Evolutionary conservation across 805 yeast species (phyloP).

Genomic region (Saccharomycopsis babjevae): DNA sequence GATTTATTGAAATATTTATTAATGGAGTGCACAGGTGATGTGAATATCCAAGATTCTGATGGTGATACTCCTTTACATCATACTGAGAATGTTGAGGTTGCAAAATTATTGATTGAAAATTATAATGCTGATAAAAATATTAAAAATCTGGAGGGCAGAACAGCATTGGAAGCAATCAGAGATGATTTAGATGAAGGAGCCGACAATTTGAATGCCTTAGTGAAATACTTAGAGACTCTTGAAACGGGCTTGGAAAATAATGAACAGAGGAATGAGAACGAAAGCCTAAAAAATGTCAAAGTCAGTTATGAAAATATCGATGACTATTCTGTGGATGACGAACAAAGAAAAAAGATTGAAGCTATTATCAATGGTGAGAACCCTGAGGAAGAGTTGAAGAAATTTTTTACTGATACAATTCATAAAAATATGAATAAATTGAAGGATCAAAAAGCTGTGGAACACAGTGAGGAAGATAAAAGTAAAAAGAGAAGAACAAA

Average conservation of each 20-base stretch:
- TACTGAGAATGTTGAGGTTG: slow-evolving; percentile 61
- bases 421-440: slow-evolving; percentile 27
- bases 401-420: slow-evolving; percentile 56
- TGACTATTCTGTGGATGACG: slow-evolving; percentile 29
- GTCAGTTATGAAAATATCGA: slow-evolving; percentile 5
- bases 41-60: slow-evolving; percentile 74
- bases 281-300: slow-evolving; percentile 12
- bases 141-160: slow-evolving; percentile 64
- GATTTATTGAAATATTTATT: slow-evolving; percentile 55
- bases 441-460: background rate
- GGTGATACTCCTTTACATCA: slow-evolving; percentile 96
- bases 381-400: slow-evolving; percentile 62
- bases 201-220: slow-evolving; percentile 69
- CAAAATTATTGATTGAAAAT: slow-evolving; percentile 55
- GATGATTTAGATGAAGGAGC: slow-evolving; percentile 60
- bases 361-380: slow-evolving; percentile 68
- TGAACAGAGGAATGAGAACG: background rate
- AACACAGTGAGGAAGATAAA: background rate
- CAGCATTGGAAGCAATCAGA: slow-evolving; percentile 40
- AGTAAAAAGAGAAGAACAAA: slow-evolving; percentile 17
- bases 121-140: slow-evolving; percentile 55
- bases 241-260: background rate
- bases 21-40: slow-evolving; percentile 53
- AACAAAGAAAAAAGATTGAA: slow-evolving; percentile 54
- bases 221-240: slow-evolving; percentile 45